phyloP scores from a whole-genome alignment of 495 filamentous ascomycete genomes.

The Penicillium lividum region DNA sequence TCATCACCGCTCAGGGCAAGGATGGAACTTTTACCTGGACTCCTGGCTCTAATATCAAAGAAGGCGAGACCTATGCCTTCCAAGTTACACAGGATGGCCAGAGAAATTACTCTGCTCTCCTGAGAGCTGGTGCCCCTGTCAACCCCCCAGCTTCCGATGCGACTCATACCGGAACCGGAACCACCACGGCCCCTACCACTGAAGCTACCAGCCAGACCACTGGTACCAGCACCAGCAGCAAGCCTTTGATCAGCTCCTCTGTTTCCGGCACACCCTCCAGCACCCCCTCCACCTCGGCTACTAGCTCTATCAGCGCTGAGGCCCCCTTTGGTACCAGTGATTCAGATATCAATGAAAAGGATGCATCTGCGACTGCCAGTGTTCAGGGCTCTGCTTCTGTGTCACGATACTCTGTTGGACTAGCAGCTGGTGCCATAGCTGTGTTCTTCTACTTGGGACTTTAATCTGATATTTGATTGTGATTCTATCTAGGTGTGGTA shows the following conservation, averaged over 20 bases:
- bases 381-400: slow-evolving; percentile 23
- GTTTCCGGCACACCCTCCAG: slow-evolving; percentile 17
- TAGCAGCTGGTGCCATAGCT: slow-evolving; percentile 19
- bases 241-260: slow-evolving; percentile 24
- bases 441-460: slow-evolving; percentile 19
- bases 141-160: slow-evolving; percentile 11
- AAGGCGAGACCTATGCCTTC: slow-evolving; percentile 46
- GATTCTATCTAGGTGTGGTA: slow-evolving; percentile 4
- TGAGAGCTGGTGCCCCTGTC: slow-evolving; percentile 31
- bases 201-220: slow-evolving; percentile 6
- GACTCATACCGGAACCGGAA: slow-evolving; percentile 15
- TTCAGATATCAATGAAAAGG: slow-evolving; percentile 12
- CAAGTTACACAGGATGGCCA: slow-evolving; percentile 44
- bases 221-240: slow-evolving; percentile 15
- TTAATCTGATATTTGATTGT: neutral
- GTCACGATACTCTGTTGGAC: slow-evolving; percentile 14
- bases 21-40: slow-evolving; percentile 46
- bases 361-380: slow-evolving; percentile 15
- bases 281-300: slow-evolving; percentile 18
- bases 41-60: slow-evolving; percentile 36
- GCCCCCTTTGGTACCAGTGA: slow-evolving; percentile 11
- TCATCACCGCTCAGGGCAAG: slow-evolving; percentile 37
- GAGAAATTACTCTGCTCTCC: slow-evolving; percentile 48
- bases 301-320: slow-evolving; percentile 11
- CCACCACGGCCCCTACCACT: slow-evolving; percentile 9